Evolutionary conservation across 1,139 yeast genomes (phyloP), one percentile per base, ranked within the genome.

Genomic region (Hyphopichia pseudoburtonii): DNA sequence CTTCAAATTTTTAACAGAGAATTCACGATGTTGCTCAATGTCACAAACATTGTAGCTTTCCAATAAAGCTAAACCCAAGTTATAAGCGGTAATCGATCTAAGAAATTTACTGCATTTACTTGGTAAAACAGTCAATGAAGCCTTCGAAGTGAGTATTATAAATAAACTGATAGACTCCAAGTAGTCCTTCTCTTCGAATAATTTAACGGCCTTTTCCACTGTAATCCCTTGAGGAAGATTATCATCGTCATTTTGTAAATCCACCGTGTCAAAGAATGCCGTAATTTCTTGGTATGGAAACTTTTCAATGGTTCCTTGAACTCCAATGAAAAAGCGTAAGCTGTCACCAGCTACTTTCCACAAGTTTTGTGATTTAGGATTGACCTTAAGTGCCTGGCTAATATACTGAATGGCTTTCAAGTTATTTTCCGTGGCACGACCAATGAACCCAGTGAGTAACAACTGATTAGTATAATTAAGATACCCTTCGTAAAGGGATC

Each of bases 61-160:
- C 32, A 82, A 60, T 42, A 80, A 78, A 0, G 88, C 71, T 23
- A 84, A 57, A 1, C 95, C 96, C 24, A 87, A 58, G 52, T 90
- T 89, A 57, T 77, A 86, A 59, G 76, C 72, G 1, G 78, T 67
- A 10, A 82, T 69, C 0, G 96, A 78, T 33, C 78, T 64, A 15
- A 82, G 56, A n/a, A 74, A 61, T 51, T 78, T 74, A 19, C 78
- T 59, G 1, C 62, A 48, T 25, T 68, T 59, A 7, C 43, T 51
- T n/a, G 69, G 70, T 30, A 64, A 45, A 28, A 45, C 48, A 27
- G 44, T 53, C 28, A 60, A 59, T 28, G 59, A 64, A 25, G 62
- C 58, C 17, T 56, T 53, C 9, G 64, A 55, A 5, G 64, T 45
- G 24, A 64, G 44, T n/a, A 69, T 54, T 4, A 58, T 49, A 14